Conservation (phyloP, 2,329 filamentous ascomycete species). For the Arthrobotrys pseudoclavata region DNA sequence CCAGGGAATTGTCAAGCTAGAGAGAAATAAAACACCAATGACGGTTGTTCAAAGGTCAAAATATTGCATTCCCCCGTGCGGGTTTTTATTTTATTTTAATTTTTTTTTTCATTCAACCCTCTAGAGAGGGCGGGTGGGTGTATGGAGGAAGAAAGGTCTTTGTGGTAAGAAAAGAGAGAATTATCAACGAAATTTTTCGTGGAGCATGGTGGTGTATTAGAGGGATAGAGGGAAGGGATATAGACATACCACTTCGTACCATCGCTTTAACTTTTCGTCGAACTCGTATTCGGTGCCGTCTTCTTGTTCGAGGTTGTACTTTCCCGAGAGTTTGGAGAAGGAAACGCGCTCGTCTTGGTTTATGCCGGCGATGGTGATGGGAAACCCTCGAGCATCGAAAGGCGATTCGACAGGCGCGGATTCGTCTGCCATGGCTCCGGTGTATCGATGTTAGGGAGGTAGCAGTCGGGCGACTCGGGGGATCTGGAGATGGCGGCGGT, state of each 20-base stretch:
- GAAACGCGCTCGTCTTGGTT: conserved; percentile 84
- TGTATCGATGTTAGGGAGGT: neutral
- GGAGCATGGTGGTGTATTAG: conserved; percentile 32
- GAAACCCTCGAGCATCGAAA: conserved; percentile 67
- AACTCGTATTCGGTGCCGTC: conserved; percentile 89
- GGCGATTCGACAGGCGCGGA: conserved; percentile 23
- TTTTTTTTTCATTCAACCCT: conserved; percentile 19
- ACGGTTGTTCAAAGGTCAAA: conserved; percentile 47
- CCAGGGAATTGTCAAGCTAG: conserved; percentile 73
- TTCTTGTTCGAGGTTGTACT: conserved; percentile 85
- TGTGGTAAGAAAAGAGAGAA: conserved; percentile 25
- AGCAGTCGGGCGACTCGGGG: conserved; percentile 1
- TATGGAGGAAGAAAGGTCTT: conserved; percentile 36
- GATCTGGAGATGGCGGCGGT: neutral
- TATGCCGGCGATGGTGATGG: conserved; percentile 77
- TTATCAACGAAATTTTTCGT: conserved; percentile 58
- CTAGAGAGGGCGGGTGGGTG: conserved; percentile 2
- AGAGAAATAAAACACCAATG: conserved; percentile 55
- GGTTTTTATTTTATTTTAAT: neutral
- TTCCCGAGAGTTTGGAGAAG: conserved; percentile 84
- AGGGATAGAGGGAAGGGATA: conserved; percentile 41
- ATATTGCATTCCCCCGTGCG: conserved; percentile 46
- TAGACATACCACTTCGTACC: conserved; percentile 75
- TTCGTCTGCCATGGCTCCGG: conserved; percentile 47
- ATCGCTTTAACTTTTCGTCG: conserved; percentile 78